Base-by-base conservation (phyloP, 768 basidiomycete genomes). In the Leccinum aurantiacum region DNA sequence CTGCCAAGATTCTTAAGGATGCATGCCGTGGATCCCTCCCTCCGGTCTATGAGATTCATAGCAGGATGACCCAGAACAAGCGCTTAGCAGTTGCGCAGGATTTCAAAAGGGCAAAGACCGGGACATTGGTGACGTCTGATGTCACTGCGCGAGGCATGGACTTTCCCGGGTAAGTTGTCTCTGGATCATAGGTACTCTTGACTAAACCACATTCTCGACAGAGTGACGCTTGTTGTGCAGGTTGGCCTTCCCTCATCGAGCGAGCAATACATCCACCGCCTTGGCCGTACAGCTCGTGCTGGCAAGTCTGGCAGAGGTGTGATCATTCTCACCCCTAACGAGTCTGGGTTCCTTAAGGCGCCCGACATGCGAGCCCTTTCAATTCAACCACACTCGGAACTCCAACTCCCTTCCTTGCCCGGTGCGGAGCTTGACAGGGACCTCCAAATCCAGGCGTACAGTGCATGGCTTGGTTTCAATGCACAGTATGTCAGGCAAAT, bases 251-350 rank as follows among this genome's bases (percentile, higher is more conserved):
- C 90, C 13, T 80, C 84, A 0, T 81, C 85, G 57, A 79, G 84
- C 25, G 90, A 90, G 66, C 89, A 90, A 69, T 91, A 91, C 72
- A 85, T 91, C 57, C 90, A 91, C 66, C 83, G 90, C 22, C 85
- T 91, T 7, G 90, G 90, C 14, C 83, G 89, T 51, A 91, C 89
- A 17, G 90, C 89, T 11, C 84, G 90, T 48, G 90, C 90, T 0
- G 90, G 89, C 6, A 76, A 83, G 50, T 76, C 80, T 6, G 88
- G 90, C 0, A 79, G 77, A 41, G 86, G 87, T 3, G 76, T 85
- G 55, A 65, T 89, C 48, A 73, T 89, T 44, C 78, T 88, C 53
- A 77, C 81, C 41, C 77, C 78, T 6, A 75, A 72, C 35, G 88
- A 89, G 63, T 58, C 70, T 22, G 74, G 70, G 51, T 87, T 88